Percentiles rank a stretch among this genome's conserved stretches.
These are phyloP conservation scores for Chiua virens DNA, from an alignment of 768 basidiomycete species.

Conservation along the genomic window DNA sequence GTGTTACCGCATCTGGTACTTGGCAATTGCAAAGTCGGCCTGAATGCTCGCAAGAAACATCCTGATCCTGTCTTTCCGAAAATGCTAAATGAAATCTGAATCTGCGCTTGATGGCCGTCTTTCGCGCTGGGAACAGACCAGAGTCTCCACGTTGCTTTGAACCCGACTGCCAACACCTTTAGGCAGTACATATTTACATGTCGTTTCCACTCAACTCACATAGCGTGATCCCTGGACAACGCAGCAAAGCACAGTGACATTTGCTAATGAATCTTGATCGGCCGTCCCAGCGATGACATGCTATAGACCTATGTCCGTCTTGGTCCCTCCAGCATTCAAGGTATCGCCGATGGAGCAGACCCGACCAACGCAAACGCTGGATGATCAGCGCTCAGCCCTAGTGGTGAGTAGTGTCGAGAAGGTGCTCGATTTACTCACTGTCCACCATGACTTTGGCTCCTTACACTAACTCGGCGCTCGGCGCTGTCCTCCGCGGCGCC, in stretches of 20 bases:
- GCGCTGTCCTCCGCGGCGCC: neutral
- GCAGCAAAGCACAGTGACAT: neutral
- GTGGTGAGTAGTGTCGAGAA: neutral
- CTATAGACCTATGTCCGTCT: neutral
- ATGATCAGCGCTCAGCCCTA: neutral
- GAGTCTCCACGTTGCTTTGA: neutral
- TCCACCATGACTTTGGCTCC: neutral
- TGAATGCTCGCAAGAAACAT: neutral
- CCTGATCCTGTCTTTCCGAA: neutral
- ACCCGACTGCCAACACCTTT: neutral
- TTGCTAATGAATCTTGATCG: slow-evolving; percentile 15
- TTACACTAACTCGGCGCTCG: neutral
- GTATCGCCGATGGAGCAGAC: neutral
- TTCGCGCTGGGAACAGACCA: neutral
- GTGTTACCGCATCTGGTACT: slow-evolving; percentile 13
- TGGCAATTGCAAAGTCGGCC: slow-evolving; percentile 5
- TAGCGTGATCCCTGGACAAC: slow-evolving; percentile 14
- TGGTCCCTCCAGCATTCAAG: neutral
- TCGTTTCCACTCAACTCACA: slow-evolving; percentile 13
- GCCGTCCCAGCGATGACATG: neutral
- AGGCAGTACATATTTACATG: neutral
- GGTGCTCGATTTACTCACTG: neutral
- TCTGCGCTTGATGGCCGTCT: neutral
- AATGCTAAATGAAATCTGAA: slow-evolving; percentile 1
- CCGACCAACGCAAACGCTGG: neutral